Evolutionary conservation across 2,329 filamentous ascomycete species (phyloP), one percentile per base, ranked within the genome.

Genomic region (Cordyceps pruinosa): DNA sequence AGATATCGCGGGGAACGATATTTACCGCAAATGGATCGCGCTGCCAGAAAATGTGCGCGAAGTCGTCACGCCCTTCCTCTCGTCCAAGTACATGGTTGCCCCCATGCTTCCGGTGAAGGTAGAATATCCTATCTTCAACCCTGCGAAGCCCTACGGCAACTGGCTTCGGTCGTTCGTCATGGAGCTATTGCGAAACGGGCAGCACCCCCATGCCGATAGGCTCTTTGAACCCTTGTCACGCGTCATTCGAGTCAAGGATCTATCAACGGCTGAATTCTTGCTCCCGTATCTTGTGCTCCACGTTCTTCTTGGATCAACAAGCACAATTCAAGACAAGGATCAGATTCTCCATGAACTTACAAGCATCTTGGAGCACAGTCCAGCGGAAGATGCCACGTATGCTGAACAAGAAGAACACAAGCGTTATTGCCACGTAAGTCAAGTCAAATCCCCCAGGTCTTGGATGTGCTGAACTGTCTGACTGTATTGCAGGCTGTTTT

Each of bases 281-380:
- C 78, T 99, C 17, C 95, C 94, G 1, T 97, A 94, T 68, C 80
- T 92, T 17, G 86, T 89, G 4, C 72, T 97, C 34, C 95, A 97
- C 66, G 82, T 93, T 30, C 82, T 97, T 21, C 78, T 96, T 12
- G 88, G 88, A 25, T 84, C 89, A 12, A 72, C 74, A 25, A 76
- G 74, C 23, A 82, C 80, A 2, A 78, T 86, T 26, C 65, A 79
- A 56, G 83, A 92, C 62, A 82, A 83, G 49, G 70, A 80, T 23
- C 79, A 86, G 56, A 79, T 97, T 34, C 76, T 84, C n/a, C 72
- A 75, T 12, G 95, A 99, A 71, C 73, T 99, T 26, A 77, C 88
- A 58, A 79, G 76, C 3, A 85, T 99, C 32, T 73, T 99, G n/a
- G 74, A 84, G 52, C 79, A 89, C 61, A 78, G 80, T 54, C 73